Evolutionary conservation across 148 eudicot genomes (phyloP).

Genomic region (Persicaria tinctoria): DNA sequence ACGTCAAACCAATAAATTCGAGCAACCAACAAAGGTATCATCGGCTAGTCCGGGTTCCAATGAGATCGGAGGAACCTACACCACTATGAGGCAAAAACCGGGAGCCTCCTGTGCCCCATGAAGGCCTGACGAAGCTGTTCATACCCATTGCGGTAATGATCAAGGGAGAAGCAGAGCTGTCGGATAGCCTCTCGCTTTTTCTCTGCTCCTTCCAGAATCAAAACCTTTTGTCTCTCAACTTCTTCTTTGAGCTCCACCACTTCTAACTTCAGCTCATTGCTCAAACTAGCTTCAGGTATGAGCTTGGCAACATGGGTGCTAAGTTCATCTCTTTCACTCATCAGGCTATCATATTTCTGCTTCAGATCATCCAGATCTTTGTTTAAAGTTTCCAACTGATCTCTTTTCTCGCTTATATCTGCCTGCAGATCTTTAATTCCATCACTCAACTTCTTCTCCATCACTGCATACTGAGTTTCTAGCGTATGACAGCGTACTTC

Average conservation of each 20-base stretch:
- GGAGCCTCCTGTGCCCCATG: slow-evolving; percentile 32
- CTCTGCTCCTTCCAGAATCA: slow-evolving; percentile 58
- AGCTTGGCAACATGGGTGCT: slow-evolving; percentile 20
- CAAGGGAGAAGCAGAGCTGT: slow-evolving; percentile 81
- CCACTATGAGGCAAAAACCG: slow-evolving; percentile 30
- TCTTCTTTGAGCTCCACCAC: slow-evolving; percentile 42
- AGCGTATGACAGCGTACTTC: slow-evolving; percentile 60
- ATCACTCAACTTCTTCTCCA: slow-evolving; percentile 44
- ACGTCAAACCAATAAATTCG: background rate
- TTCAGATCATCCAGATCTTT: slow-evolving; percentile 27
- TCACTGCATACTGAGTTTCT: slow-evolving; percentile 28
- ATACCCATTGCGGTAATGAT: slow-evolving; percentile 63
- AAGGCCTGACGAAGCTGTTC: slow-evolving; percentile 55
- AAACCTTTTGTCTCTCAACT: slow-evolving; percentile 40
- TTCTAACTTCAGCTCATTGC: slow-evolving; percentile 35
- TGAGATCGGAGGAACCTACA: background rate
- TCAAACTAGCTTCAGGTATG: slow-evolving; percentile 24
- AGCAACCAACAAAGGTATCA: background rate
- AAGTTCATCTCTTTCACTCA: slow-evolving; percentile 36
- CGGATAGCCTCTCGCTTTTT: slow-evolving; percentile 76
- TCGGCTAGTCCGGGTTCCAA: too few species aligned
- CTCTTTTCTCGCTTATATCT: slow-evolving; percentile 28
- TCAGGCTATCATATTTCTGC: slow-evolving; percentile 30
- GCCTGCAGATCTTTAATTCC: slow-evolving; percentile 53
- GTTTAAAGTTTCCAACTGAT: slow-evolving; percentile 27